Conservation (phyloP, 345 rosid genomes). For the Linum lewisii region DNA sequence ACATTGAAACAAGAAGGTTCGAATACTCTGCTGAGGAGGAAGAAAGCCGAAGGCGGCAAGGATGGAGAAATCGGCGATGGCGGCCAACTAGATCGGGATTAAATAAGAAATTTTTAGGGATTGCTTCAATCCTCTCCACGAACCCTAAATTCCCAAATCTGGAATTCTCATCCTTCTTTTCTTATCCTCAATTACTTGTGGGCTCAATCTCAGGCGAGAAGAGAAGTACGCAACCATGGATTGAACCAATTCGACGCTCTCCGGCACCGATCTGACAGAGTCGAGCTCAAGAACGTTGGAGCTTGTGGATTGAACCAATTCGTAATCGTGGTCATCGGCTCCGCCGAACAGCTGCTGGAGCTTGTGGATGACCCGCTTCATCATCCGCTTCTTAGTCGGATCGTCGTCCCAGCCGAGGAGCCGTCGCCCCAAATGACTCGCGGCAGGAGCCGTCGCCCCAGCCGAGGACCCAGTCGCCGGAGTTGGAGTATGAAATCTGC, state of each 20-base stretch:
- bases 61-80: too few species aligned
- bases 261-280: constrained; percentile 69
- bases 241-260: constrained; percentile 47
- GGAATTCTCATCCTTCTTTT: constrained; percentile 41
- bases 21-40: too few species aligned
- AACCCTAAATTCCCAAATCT: constrained; percentile 25
- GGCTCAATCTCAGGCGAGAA: constrained; percentile 28
- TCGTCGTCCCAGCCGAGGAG: constrained; percentile 41
- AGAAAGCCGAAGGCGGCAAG: too few species aligned
- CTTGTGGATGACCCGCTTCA: constrained; percentile 78
- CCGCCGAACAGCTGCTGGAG: constrained; percentile 78
- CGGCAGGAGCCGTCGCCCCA: constrained; percentile 97
- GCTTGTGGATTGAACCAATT: constrained; percentile 76
- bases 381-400: constrained; percentile 65
- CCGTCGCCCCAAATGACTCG: constrained; percentile 71
- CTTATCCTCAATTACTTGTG: constrained; percentile 20
- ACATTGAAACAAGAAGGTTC: too few species aligned
- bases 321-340: constrained; percentile 72
- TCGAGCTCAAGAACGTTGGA: constrained; percentile 89
- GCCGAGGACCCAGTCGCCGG: constrained; percentile 77
- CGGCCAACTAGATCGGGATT: too few species aligned
- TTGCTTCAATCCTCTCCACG: constrained; percentile 37
- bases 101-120: constrained; percentile 60
- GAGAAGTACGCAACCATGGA: constrained; percentile 45
- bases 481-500: constrained; percentile 85